Percentiles rank a stretch among this genome's conserved stretches.
phyloP scores from a whole-genome alignment of 2,329 filamentous ascomycete species.

The Laburnicola sp. region DNA sequence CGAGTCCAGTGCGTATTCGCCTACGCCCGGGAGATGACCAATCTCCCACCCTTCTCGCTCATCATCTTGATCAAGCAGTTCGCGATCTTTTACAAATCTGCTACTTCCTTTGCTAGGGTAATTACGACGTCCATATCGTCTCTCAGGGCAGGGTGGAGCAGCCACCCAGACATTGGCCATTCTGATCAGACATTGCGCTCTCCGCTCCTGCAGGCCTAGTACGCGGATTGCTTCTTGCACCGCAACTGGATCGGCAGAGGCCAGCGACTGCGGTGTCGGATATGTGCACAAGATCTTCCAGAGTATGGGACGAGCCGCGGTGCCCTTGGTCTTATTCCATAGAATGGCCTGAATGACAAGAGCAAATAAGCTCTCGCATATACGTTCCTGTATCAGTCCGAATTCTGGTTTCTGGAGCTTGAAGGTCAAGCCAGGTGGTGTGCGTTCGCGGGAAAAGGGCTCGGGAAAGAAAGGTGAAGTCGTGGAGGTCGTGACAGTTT shows the following conservation, averaged over 20 bases:
- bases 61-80: slow-evolving; percentile 39
- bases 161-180: slow-evolving; percentile 71
- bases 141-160: slow-evolving; percentile 62
- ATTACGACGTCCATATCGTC: slow-evolving; percentile 60
- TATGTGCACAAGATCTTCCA: slow-evolving; percentile 68
- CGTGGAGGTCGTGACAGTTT: not conserved
- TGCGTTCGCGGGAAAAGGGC: slow-evolving; percentile 17
- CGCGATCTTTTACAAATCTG: slow-evolving; percentile 51
- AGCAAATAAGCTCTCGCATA: slow-evolving; percentile 74
- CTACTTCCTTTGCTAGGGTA: slow-evolving; percentile 29
- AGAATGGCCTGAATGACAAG: slow-evolving; percentile 83
- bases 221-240: slow-evolving; percentile 26
- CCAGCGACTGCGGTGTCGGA: slow-evolving; percentile 66
- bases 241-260: slow-evolving; percentile 33
- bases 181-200: slow-evolving; percentile 68
- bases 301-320: slow-evolving; percentile 74
- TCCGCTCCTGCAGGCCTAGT: slow-evolving; percentile 42
- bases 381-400: slow-evolving; percentile 81
- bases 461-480: slow-evolving; percentile 15
- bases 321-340: slow-evolving; percentile 77
- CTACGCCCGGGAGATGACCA: slow-evolving; percentile 76
- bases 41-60: slow-evolving; percentile 72
- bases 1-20: slow-evolving; percentile 78
- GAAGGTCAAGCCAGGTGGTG: slow-evolving; percentile 26
- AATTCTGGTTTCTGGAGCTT: slow-evolving; percentile 52